These are phyloP conservation scores for Tolypocladium capitatum DNA, from an alignment of 2,329 filamentous ascomycete genomes.

Conservation along the genomic window DNA sequence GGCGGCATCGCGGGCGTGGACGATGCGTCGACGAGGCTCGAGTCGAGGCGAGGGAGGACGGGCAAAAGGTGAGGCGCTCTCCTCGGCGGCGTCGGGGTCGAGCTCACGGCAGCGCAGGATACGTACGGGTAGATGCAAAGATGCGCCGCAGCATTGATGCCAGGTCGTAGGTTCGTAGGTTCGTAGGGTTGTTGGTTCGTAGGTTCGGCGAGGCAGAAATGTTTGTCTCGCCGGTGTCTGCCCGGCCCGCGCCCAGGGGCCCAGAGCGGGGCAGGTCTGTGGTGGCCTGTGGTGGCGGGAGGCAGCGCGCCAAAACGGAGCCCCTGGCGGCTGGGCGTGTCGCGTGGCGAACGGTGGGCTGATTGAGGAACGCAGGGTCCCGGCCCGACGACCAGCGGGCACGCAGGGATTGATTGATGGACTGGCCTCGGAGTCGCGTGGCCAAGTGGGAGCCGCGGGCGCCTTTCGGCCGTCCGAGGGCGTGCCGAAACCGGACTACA, in stretches of 20 bases:
- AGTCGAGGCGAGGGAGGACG: background rate
- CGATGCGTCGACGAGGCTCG: background rate
- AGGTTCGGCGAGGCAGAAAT: background rate
- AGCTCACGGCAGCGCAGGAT: background rate
- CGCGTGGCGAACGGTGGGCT: background rate
- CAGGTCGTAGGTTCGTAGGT: background rate
- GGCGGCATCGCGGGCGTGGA: conserved; percentile 9
- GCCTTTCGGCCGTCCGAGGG: too few relatives aligned
- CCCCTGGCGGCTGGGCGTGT: background rate
- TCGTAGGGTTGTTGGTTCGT: background rate
- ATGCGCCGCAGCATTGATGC: background rate
- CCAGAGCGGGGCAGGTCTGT: background rate
- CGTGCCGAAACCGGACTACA: too few relatives aligned
- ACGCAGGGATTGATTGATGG: too few relatives aligned
- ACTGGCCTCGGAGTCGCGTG: background rate
- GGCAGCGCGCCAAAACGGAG: background rate
- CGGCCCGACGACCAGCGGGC: background rate
- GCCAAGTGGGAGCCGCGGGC: too few relatives aligned
- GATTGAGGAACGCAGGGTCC: background rate
- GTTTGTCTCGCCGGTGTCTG: too few relatives aligned
- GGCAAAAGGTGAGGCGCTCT: background rate
- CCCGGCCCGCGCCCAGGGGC: too few relatives aligned
- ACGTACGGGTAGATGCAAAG: background rate
- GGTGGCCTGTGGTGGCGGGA: too few relatives aligned
- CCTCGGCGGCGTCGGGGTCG: background rate